Base-by-base conservation (phyloP, 1,284 basidiomycete species). In the Amylostereum chailletii region DNA sequence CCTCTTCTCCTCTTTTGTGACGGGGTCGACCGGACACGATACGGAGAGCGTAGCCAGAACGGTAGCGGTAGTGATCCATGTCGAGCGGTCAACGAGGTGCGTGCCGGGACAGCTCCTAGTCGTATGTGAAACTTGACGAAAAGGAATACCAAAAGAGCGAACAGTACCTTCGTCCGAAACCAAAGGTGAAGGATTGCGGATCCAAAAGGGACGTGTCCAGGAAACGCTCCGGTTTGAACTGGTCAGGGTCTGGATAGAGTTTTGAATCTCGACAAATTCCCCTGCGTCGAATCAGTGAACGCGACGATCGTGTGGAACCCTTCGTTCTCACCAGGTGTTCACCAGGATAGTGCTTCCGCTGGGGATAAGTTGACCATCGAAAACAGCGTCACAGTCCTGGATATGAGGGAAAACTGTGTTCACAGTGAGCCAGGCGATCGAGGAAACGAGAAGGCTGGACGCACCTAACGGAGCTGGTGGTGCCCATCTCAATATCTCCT, bases 31-130 rank as follows among this genome's bases (percentile, higher is more conserved):
- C 19, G 19, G 19, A 19, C 19, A 19, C 19, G 19, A 19, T 19
- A 49, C 45, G 42, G 43, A 32, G 44, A 57, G 53, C 40, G 50
- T 46, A 33, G 55, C 46, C 29, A 57, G 44, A 1, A 53, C 47
- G 10, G 41, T 51, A 2, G 52, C 56, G 39, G 47, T 33, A 32
- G 51, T 47, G 4, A 56, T 42, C 55, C 55, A 56, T 32, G 51
- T 46, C 9, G 9, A 30, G 7, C 11, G 19, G 46, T 47, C 5
- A 45, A 53, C 19, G 26, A 30, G 37, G 10, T 45, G 5, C 32
- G 11, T 6, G 26, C 49, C 49, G n/a, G 49, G 49, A 19, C 49
- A 50, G 9, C 27, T 19, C 19, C 19, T 19, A 19, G 19, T 19
- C 19, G 19, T 19, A 19, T 19, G 19, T 19, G 19, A 19, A 19